These are phyloP conservation scores for Lanzia echinophila DNA, from an alignment of 2,329 filamentous ascomycete genomes.

Conservation along the genomic window DNA sequence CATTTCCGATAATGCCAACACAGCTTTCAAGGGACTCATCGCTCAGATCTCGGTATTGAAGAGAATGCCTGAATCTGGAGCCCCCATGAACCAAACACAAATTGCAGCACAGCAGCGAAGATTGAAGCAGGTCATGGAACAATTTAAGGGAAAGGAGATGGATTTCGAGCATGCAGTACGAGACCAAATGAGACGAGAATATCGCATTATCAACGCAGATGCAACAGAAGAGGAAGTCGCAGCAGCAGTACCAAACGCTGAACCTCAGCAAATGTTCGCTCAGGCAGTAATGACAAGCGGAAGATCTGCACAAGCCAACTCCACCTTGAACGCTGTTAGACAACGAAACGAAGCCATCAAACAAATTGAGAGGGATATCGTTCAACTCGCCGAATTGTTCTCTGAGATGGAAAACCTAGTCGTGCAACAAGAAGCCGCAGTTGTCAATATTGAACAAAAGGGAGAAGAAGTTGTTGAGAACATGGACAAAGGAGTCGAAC, in stretches of 20 bases:
- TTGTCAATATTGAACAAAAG: conserved; percentile 78
- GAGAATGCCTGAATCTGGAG: conserved; percentile 71
- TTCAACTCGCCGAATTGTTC: conserved; percentile 81
- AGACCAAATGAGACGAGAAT: conserved; percentile 82
- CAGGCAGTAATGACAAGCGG: conserved; percentile 78
- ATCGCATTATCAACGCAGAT: conserved; percentile 80
- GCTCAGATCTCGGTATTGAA: conserved; percentile 78
- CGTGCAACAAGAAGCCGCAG: conserved; percentile 74
- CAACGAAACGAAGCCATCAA: conserved; percentile 80
- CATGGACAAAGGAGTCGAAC: conserved; percentile 74
- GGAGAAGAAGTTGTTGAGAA: conserved; percentile 80
- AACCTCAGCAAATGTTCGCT: conserved; percentile 71
- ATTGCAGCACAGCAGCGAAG: conserved; percentile 74
- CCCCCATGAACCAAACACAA: conserved; percentile 68
- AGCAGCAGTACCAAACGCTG: conserved; percentile 67
- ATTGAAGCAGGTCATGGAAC: conserved; percentile 72
- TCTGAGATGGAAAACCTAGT: conserved; percentile 82
- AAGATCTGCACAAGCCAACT: conserved; percentile 72
- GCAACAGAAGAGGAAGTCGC: conserved; percentile 72
- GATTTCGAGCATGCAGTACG: conserved; percentile 73
- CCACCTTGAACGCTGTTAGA: conserved; percentile 71
- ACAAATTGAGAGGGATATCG: conserved; percentile 88
- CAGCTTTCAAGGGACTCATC: no score
- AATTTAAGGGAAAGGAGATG: conserved; percentile 74
- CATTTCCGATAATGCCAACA: no score